Base-by-base conservation (phyloP, 2,329 filamentous ascomycete species). In the Ophiostoma sp. region DNA sequence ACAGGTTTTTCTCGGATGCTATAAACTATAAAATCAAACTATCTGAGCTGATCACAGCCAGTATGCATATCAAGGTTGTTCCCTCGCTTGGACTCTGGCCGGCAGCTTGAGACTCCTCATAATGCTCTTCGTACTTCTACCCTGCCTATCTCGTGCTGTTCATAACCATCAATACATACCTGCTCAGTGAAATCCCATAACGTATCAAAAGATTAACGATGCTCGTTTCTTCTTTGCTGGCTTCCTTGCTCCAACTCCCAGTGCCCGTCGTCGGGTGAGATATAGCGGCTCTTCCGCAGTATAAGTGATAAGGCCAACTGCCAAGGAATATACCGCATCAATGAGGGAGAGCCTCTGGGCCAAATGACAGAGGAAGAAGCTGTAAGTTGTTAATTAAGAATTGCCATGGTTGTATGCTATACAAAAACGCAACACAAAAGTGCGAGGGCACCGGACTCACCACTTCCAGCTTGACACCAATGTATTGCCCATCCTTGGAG, bases 401-500 rank as follows among this genome's bases (percentile, higher is more conserved):
- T 66, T 18, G 70, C 40, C 27, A 27, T 27, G 27, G 27, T 27
- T 27, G 27, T 27, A 27, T 27, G 27, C 1, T 27, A 27, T 27
- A 27, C 1, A 27, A 27, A 27, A 2, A 27, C 1, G 27, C 27
- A 27, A 27, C 27, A 27, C 27, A 27, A 1, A 1, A 27, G 2
- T 27, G 27, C 18, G 5, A 68, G 65, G 7, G 71, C 38, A 42
- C 44, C 27, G 45, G 14, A 74, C 81, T 74, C 75, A 88, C 87
- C 80, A 92, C 83, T 72, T 87, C 86, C 68, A 96, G 80, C 38
- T 83, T 89, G 79, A 87, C 82, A 38, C 91, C 86, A n/a, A 87
- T 81, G 74, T 84, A 93, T 70, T 89, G 85, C 2, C 88, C 89
- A 71, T 93, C 85, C 77, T 88, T 89, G 77, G 96, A 93, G 78